A percentile compares a stretch with the other conserved stretches of the same genome.
These are phyloP conservation scores for Citrus cavaleriei DNA, from an alignment of 345 rosid species.

Conservation along the genomic window DNA sequence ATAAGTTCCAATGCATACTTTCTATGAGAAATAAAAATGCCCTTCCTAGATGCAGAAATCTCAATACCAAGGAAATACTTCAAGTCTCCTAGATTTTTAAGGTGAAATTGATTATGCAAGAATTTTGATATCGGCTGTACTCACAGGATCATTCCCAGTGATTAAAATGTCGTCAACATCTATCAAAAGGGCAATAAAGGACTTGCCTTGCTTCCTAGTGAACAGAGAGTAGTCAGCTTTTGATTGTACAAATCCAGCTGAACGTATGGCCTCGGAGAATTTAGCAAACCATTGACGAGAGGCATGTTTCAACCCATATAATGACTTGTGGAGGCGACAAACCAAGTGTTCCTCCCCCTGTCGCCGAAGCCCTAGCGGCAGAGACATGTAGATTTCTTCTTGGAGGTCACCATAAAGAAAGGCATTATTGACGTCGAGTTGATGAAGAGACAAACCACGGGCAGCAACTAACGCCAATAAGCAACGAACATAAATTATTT, in stretches of 20 bases:
- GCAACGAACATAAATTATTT: background rate
- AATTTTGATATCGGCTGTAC: background rate
- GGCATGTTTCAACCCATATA: background rate
- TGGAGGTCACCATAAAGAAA: background rate
- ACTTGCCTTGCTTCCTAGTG: background rate
- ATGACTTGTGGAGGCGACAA: too few species aligned
- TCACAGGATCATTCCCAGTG: background rate
- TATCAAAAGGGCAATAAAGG: background rate
- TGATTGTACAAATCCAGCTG: background rate
- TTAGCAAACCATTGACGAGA: background rate
- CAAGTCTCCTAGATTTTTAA: background rate
- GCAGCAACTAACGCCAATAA: background rate
- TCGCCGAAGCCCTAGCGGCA: background rate
- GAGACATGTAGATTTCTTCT: background rate
- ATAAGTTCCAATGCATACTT: background rate
- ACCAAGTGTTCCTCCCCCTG: background rate
- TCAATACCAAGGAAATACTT: background rate
- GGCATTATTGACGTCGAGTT: background rate
- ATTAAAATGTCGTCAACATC: background rate
- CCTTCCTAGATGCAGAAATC: background rate
- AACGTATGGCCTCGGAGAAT: background rate
- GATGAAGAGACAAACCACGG: background rate
- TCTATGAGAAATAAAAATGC: background rate
- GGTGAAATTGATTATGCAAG: background rate
- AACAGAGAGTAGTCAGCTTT: background rate